Percentiles rank a stretch among this genome's conserved stretches.
Conservation (phyloP, 371 early-diverging fungal genomes). For the Rhizopus sp. region DNA sequence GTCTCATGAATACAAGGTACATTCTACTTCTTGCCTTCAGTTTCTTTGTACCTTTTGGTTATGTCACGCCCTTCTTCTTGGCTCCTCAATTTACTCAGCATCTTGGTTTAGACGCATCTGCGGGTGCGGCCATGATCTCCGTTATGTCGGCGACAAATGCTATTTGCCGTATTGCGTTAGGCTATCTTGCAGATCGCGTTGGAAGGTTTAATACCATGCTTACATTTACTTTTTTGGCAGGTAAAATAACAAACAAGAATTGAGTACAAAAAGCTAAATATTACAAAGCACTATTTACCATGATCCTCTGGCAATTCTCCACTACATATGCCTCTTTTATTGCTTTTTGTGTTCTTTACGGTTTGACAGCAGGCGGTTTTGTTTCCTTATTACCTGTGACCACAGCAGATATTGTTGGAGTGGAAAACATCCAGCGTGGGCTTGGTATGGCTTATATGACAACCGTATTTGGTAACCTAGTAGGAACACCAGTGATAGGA, state of each 20-base stretch:
- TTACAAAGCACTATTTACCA: conserved; percentile 41
- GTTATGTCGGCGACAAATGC: conserved; percentile 54
- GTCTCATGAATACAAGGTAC: conserved; percentile 20
- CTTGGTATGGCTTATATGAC: conserved; percentile 37
- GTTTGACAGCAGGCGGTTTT: conserved; percentile 57
- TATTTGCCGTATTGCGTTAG: conserved; percentile 38
- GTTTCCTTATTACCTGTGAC: conserved; percentile 50
- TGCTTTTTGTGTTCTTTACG: conserved; percentile 45
- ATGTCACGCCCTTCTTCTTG: conserved; percentile 35
- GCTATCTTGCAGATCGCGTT: conserved; percentile 37
- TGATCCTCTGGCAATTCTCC: conserved; percentile 70
- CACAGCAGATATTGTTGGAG: conserved; percentile 52
- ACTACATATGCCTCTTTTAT: conserved; percentile 36
- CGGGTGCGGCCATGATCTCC: conserved; percentile 26
- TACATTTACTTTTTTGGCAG: conserved; percentile 44
- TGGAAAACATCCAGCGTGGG: conserved; percentile 38
- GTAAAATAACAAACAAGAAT: conserved; percentile 7
- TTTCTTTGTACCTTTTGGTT: conserved; percentile 35
- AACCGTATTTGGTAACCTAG: conserved; percentile 43
- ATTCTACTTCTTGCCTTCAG: conserved; percentile 25
- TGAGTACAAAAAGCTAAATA: not conserved
- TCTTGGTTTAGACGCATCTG: conserved; percentile 23
- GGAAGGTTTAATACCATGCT: conserved; percentile 56
- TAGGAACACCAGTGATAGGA: conserved; percentile 54
- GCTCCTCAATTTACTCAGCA: conserved; percentile 43